These are phyloP conservation scores for Apophysomyces variabilis DNA, from an alignment of 371 early-diverging fungal species.

Conservation along the genomic window DNA sequence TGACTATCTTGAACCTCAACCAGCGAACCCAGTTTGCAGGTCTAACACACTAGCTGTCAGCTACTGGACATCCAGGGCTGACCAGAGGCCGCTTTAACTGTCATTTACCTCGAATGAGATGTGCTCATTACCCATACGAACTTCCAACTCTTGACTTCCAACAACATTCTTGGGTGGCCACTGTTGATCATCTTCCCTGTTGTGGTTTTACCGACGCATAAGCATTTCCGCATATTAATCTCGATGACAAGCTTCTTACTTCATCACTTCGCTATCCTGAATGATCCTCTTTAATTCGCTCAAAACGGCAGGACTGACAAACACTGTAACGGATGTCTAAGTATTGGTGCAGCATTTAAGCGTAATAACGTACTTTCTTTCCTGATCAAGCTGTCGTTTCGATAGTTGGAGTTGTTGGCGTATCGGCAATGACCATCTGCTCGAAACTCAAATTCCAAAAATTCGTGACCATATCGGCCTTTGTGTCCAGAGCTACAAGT, in stretches of 20 bases:
- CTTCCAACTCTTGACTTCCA: slow-evolving; percentile 95
- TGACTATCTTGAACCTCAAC: slow-evolving; percentile 88
- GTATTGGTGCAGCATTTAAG: neutral
- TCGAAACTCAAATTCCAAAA: slow-evolving; percentile 95
- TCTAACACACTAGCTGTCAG: slow-evolving; percentile 50
- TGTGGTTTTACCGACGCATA: neutral
- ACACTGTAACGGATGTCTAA: slow-evolving; percentile 54
- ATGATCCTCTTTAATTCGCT: slow-evolving; percentile 90
- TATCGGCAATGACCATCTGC: slow-evolving; percentile 91
- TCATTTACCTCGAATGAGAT: slow-evolving; percentile 88
- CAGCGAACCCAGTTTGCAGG: slow-evolving; percentile 91
- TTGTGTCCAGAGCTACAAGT: slow-evolving; percentile 82
- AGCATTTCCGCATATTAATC: neutral
- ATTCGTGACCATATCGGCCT: slow-evolving; percentile 98
- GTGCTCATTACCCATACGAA: slow-evolving; percentile 87
- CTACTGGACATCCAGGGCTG: too few relatives aligned
- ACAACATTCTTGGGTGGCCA: slow-evolving; percentile 94
- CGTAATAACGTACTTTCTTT: slow-evolving; percentile 76
- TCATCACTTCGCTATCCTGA: slow-evolving; percentile 87
- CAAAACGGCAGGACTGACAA: slow-evolving; percentile 78
- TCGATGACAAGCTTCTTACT: slow-evolving; percentile 46
- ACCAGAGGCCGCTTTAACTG: neutral
- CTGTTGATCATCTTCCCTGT: slow-evolving; percentile 86
- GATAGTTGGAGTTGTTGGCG: slow-evolving; percentile 98
- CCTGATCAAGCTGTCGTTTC: slow-evolving; percentile 94